Conservation (phyloP, 345 rosid species). For the thale cress (Arabidopsis thaliana) region DNA sequence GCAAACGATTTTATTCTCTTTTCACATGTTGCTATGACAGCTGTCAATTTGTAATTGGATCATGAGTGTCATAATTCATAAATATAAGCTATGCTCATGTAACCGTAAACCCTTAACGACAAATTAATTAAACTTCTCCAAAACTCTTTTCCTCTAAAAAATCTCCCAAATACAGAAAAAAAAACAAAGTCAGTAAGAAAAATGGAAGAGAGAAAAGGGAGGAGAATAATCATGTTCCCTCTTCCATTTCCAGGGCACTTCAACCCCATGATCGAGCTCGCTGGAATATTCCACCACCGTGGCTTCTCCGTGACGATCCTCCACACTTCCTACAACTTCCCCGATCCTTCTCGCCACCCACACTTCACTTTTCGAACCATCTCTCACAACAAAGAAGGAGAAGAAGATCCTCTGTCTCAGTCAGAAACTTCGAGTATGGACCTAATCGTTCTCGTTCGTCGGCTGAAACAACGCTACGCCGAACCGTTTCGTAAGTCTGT, state of each 20-base stretch:
- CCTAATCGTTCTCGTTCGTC: conserved; percentile 28
- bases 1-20: not conserved
- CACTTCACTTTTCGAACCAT: conserved; percentile 56
- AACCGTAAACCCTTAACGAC: not conserved
- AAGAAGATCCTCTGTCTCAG: conserved; percentile 13
- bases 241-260: conserved; percentile 68
- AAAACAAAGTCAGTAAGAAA: not conserved
- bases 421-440: conserved; percentile 24
- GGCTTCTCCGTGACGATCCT: conserved; percentile 62
- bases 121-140: not conserved
- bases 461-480: conserved; percentile 46
- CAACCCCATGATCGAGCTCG: conserved; percentile 68
- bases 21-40: not conserved
- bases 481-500: conserved; percentile 51
- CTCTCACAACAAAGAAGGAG: conserved; percentile 31
- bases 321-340: conserved; percentile 62
- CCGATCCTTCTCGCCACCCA: conserved; percentile 53
- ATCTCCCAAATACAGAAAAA: no score
- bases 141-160: not conserved
- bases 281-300: conserved; percentile 54
- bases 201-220: conserved; percentile 41
- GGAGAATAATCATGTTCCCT: conserved; percentile 55
- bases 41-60: not conserved
- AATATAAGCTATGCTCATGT: not conserved
- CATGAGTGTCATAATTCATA: not conserved